phyloP scores from a whole-genome alignment of 2,329 filamentous ascomycete species.

The Aureobasidium subglaciale region DNA sequence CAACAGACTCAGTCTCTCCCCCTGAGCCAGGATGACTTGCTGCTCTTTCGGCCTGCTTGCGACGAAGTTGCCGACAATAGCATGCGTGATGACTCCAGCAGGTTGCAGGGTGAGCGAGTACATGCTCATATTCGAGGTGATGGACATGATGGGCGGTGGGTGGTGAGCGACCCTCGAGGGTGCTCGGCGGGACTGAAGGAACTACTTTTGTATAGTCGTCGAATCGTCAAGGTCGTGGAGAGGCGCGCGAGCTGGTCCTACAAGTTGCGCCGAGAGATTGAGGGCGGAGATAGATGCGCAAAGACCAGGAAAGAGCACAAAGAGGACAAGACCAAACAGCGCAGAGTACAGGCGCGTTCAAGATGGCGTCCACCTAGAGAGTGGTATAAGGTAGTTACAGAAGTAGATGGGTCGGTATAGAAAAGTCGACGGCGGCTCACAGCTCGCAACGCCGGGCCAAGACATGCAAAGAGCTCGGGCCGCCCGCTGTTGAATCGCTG shows the following conservation, averaged over 20 bases:
- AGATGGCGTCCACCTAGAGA: background rate
- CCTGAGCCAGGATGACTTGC: conserved; percentile 90
- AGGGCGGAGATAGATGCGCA: background rate
- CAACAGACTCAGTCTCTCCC: conserved; percentile 80
- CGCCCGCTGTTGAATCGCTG: background rate
- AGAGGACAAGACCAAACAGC: background rate
- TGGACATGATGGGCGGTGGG: conserved; percentile 16
- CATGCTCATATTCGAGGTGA: conserved; percentile 20
- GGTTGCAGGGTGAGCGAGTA: conserved; percentile 95
- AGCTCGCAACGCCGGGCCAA: conserved; percentile 1
- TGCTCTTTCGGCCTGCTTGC: conserved; percentile 76
- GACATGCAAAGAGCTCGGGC: conserved; percentile 6
- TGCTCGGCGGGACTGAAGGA: conserved; percentile 5
- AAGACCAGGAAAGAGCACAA: too few species aligned
- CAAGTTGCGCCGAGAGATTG: background rate
- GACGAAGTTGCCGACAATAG: conserved; percentile 82
- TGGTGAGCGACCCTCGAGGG: conserved; percentile 14
- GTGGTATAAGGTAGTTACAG: background rate
- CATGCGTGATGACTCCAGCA: conserved; percentile 81
- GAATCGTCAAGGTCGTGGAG: conserved; percentile 6
- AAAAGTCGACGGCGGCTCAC: background rate
- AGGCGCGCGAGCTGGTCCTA: background rate
- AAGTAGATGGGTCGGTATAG: background rate
- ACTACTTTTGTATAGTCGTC: background rate
- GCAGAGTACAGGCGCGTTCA: background rate